Evolutionary conservation across 345 rosid genomes (phyloP), one percentile per base, ranked within the genome.

Genomic region (Eucalyptus virginea): DNA sequence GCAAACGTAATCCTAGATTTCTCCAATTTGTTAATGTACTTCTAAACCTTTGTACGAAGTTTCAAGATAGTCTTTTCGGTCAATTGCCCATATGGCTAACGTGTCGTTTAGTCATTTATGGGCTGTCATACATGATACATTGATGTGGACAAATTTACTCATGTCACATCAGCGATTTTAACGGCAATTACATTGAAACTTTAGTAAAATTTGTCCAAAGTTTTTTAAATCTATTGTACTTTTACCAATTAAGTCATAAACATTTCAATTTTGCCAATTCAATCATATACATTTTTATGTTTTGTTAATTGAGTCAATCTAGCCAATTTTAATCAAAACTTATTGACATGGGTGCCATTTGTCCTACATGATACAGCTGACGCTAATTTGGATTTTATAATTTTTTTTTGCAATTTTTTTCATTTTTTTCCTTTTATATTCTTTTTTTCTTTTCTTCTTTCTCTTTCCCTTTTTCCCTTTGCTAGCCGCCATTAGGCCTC

Each of bases 351-450:
- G 58, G 2, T 52, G 24, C 10, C 58, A 52, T 52, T 19, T 4
- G 5, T 52, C 30, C 9, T 9, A 56, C 12, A 9, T 56, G 13
- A 2, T 24, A 9, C 0, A 4, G 0, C 0, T 8, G 3, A 9
- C 1, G 1, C 0, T 10, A 0, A 56, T 24, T 1, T 56, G 30
- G 30, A 24, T 56, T 56, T 56, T 56, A 23, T 56, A 23, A 56
- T 9, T 23, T 23, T 23, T 21, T 56, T 54, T 56, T 56, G 5
- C 6, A 56, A 56, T 24, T 9, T 56, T 23, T 54, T 54, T 8
- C 4, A 3, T 49, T 49, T 48, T 8, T 52, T 52, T 17, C 54
- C 24, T 18, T 18, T 52, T 19, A 4, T 19, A 0, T 52, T 52
- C 0, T 23, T 23, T 23, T 51, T 9, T 54, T 54, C 3, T 54